Conservation (phyloP, 1,139 yeast species). For the Debaryomyces psychrophilus region DNA sequence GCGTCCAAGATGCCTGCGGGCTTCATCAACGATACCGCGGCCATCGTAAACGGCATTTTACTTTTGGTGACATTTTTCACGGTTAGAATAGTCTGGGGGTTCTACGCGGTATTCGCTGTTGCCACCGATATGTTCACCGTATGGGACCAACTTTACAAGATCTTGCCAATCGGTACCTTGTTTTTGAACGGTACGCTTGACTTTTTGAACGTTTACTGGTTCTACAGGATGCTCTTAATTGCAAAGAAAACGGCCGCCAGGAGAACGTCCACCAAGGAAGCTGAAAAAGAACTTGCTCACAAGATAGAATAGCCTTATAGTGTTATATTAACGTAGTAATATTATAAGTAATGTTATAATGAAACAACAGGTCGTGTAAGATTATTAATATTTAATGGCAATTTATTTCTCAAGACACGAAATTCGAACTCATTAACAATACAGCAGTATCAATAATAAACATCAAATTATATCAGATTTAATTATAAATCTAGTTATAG, state of each 20-base stretch:
- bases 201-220: conserved; percentile 74
- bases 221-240: conserved; percentile 77
- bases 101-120: conserved; percentile 62
- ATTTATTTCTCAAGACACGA: conserved; percentile 11
- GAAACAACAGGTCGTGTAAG: conserved; percentile 4
- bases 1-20: conserved; percentile 73
- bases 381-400: conserved; percentile 8
- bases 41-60: conserved; percentile 68
- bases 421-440: conserved; percentile 2
- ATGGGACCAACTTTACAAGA: conserved; percentile 28
- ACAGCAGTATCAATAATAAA: conserved; percentile 2
- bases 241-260: conserved; percentile 55
- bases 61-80: conserved; percentile 72
- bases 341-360: neutral
- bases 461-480: neutral
- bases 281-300: conserved; percentile 26
- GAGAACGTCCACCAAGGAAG: conserved; percentile 24
- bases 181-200: conserved; percentile 67
- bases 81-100: conserved; percentile 86
- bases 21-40: conserved; percentile 51
- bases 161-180: conserved; percentile 49
- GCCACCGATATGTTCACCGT: conserved; percentile 56
- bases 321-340: conserved; percentile 1
- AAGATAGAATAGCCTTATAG: conserved; percentile 22
- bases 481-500: conserved; percentile 1